Base-by-base conservation (phyloP, 768 basidiomycete genomes). In the Glaciozyma martinii region DNA sequence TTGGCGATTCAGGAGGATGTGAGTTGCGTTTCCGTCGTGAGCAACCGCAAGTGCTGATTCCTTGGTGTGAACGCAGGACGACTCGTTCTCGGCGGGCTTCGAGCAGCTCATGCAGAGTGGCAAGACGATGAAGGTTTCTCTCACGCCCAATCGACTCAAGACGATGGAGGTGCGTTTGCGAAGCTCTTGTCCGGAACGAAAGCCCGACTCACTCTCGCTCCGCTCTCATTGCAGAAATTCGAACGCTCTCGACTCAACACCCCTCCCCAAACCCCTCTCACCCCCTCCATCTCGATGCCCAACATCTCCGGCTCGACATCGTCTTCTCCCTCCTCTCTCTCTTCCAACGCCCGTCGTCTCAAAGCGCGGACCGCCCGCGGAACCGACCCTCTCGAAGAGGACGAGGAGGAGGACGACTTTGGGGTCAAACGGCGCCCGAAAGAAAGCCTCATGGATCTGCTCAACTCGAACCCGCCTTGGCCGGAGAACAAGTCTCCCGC, bases 81-180 rank as follows among this genome's bases (percentile, higher is more conserved):
- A 40, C 37, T 40, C 37, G 37, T 40, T 40, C 3, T 47, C 46
- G 10, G 53, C 29, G 29, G 53, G 15, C 75, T 97, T 98, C 76
- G 93, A 98, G 77, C 85, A 90, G 76, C 80, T 97, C 76, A 86
- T 98, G 85, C 84, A 84, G 59, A 90, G 89, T 64, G 84, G 86
- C 65, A 81, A 87, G 63, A 97, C 93, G 25, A 88, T 95, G 87
- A 95, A 90, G 75, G 86, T 98, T 72, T 94, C 91, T 49, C 81
- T 95, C 68, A 98, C 93, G 42, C 93, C 93, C 62, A 91, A 95
- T 79, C 82, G 93, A 60, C 80, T 98, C 63, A 88, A 85, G 75
- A 89, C 85, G 57, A 93, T 94, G 84, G 91, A 95, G 82, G 92
- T 93, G 78, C 74, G 83, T 80, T 40, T 46, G 60, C 8, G 37